Base-by-base conservation (phyloP, 2,329 filamentous ascomycete genomes). In the Colletotrichum kahawae region DNA sequence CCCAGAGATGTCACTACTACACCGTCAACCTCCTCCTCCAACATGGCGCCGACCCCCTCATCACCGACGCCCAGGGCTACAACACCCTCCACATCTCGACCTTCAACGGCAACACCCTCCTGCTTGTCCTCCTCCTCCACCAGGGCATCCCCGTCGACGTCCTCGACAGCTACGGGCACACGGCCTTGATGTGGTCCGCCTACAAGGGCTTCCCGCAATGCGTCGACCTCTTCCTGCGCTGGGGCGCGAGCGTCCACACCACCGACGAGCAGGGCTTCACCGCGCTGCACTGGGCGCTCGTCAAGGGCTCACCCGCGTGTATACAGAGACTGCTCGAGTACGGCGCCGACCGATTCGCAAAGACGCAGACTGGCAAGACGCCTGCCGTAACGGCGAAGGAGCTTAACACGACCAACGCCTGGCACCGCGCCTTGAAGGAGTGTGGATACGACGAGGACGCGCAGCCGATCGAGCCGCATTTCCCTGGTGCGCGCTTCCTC, bases 31-130 rank as follows among this genome's bases (percentile, higher is more conserved):
- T 99, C 13, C 91, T 99, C 48, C 93, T 99, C 64, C 92, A 97
- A 81, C 92, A 95, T 83, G 97, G 97, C 81, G 97, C 96, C 80
- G 96, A 99, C 83, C 96, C 96, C 73, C 92, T 98, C 68, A 91
- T 98, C 77, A 95, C 94, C 81, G 97, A 99, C 83, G 93, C 95
- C 65, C 96, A 98, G 87, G 97, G 97, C 81, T 99, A 98, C 88
- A 99, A 99, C 83, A 97, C 98, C 67, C 91, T 99, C 29, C 97
- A 99, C 83, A 95, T 98, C 76, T 97, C 96, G 60, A 98, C 96
- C 1, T 97, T 99, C 82, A 97, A 98, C 83, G 97, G 97, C 78
- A 98, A 98, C 83, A 94, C 97, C 24, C 94, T 97, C 78, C 91
- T 98, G 74, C 90, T 99, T 33, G 92, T 96, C 65, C 90, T 99